phyloP scores from a whole-genome alignment of 2,329 filamentous ascomycete genomes.

The Mariannaea sp. region DNA sequence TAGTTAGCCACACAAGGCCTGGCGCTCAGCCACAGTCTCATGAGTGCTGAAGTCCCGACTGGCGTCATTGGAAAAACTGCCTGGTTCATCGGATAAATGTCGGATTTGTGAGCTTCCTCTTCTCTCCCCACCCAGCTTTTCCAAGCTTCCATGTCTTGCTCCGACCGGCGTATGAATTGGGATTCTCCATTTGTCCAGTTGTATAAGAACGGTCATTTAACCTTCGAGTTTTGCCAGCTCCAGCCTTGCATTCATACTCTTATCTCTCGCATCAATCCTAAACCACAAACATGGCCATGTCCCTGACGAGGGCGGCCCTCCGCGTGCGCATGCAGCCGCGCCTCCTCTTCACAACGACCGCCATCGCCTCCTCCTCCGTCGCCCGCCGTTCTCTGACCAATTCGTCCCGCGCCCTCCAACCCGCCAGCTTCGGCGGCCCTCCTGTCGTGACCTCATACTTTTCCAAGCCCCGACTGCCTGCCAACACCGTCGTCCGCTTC shows the following conservation, averaged over 20 bases:
- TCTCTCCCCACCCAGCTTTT: too few species aligned
- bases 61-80: too few species aligned
- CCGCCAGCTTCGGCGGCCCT: conserved; percentile 41
- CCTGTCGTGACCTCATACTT: conserved; percentile 73
- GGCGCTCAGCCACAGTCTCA: conserved; percentile 15
- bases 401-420: conserved; percentile 41
- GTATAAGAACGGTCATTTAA: conserved; percentile 35
- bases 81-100: too few species aligned
- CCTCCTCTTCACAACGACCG: conserved; percentile 27
- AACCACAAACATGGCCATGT: conserved; percentile 39
- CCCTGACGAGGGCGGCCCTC: conserved; percentile 40
- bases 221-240: conserved; percentile 17
- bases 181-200: conserved; percentile 31
- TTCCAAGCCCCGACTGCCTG: conserved; percentile 73
- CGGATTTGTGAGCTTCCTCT: too few species aligned
- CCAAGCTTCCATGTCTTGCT: conserved; percentile 2
- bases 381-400: conserved; percentile 40
- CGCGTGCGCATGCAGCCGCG: conserved; percentile 30
- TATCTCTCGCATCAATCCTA: neutral
- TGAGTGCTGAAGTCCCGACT: too few species aligned
- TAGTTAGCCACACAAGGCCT: neutral
- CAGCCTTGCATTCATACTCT: conserved; percentile 10
- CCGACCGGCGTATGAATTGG: conserved; percentile 7
- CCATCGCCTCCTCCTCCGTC: conserved; percentile 23
- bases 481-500: conserved; percentile 94